Evolutionary conservation across 768 basidiomycete genomes (phyloP).

Genomic region (Melanogaster broomeanus): DNA sequence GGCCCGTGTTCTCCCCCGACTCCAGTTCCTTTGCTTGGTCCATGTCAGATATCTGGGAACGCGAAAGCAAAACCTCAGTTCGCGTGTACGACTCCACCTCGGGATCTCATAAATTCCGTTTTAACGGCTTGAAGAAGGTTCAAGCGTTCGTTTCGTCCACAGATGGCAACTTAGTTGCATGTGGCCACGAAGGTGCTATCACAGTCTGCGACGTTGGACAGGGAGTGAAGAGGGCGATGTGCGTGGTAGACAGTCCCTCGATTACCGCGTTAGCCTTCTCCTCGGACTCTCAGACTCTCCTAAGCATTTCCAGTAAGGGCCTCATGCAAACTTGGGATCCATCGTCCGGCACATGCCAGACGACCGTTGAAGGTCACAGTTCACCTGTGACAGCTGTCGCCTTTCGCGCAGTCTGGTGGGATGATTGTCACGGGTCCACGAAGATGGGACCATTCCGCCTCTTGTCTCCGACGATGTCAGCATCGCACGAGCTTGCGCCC

Average conservation of each 20-base stretch:
- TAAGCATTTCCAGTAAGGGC: constrained; percentile 8
- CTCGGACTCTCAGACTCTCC: constrained; percentile 6
- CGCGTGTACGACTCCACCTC: constrained; percentile 6
- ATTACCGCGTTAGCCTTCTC: constrained; percentile 14
- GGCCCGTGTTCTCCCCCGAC: constrained; percentile 8
- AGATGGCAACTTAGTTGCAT: constrained; percentile 5
- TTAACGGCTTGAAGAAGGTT: constrained; percentile 7
- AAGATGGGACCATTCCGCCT: constrained; percentile 9
- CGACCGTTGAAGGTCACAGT: not conserved
- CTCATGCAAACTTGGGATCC: constrained; percentile 15
- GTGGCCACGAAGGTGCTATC: constrained; percentile 9
- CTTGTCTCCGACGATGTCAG: not conserved
- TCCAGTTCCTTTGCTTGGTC: constrained; percentile 7
- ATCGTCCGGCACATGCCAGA: constrained; percentile 4
- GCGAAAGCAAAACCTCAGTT: not conserved
- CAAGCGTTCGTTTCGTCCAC: constrained; percentile 3
- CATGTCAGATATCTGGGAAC: constrained; percentile 2
- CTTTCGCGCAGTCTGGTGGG: constrained; percentile 5
- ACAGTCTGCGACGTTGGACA: constrained; percentile 3
- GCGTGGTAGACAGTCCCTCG: not conserved
- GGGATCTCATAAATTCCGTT: constrained; percentile 2
- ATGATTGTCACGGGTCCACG: constrained; percentile 3
- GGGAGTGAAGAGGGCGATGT: not conserved
- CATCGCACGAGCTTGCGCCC: constrained; percentile 4
- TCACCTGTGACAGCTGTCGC: constrained; percentile 1